phyloP scores from a whole-genome alignment of 306 rosid species.

The Vicia villosa region DNA sequence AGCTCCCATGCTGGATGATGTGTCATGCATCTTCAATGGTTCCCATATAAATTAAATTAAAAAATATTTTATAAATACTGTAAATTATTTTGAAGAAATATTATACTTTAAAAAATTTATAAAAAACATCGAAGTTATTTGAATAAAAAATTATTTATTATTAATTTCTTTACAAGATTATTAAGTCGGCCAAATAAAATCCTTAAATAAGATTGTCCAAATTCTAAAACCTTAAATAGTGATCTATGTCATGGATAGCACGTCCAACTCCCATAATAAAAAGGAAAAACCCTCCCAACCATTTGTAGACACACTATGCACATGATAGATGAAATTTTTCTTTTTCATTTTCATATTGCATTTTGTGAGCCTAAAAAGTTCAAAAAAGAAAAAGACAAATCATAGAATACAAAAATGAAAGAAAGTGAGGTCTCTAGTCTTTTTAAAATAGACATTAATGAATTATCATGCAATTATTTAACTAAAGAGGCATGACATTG shows the following conservation, averaged over 20 bases:
- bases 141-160: background rate
- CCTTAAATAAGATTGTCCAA: constrained; percentile 8
- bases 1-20: constrained; percentile 34
- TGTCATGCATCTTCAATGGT: constrained; percentile 31
- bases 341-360: constrained; percentile 31
- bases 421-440: constrained; percentile 19
- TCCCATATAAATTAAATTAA: constrained; percentile 26
- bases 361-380: constrained; percentile 30
- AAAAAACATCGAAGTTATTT: too few relatives aligned
- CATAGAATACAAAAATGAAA: constrained; percentile 4
- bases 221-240: constrained; percentile 16
- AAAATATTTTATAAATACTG: too few relatives aligned
- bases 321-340: background rate
- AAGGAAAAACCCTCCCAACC: constrained; percentile 28
- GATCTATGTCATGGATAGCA: constrained; percentile 34
- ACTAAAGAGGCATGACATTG: constrained; percentile 16
- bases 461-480: constrained; percentile 15
- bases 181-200: constrained; percentile 16
- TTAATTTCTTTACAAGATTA: constrained; percentile 11
- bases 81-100: too few relatives aligned
- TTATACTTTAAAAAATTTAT: too few relatives aligned
- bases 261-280: constrained; percentile 13
- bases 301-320: constrained; percentile 38
- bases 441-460: constrained; percentile 25
- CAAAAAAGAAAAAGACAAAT: background rate